Evolutionary conservation across 352 stramenopile species (phyloP).

Genomic region (Pythium oligandrum): DNA sequence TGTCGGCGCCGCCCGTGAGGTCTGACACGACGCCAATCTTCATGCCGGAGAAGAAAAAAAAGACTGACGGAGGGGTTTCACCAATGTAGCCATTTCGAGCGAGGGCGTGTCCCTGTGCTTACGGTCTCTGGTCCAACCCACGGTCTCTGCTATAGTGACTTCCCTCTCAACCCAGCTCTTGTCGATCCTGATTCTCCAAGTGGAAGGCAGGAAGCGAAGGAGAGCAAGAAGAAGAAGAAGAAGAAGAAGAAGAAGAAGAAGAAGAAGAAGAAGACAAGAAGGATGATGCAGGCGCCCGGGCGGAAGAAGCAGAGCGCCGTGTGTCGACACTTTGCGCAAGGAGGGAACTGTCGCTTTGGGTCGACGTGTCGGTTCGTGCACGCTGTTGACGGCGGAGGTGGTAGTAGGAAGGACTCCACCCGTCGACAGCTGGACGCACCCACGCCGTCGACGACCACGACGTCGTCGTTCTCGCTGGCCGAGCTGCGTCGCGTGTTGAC

Average conservation of each 20-base stretch:
- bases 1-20: slow-evolving; percentile 13
- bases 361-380: slow-evolving; percentile 2
- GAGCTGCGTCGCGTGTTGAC: neutral
- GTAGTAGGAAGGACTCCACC: neutral
- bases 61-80: no score
- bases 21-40: slow-evolving; percentile 16
- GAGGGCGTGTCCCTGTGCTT: no score
- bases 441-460: neutral
- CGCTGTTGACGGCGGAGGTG: neutral
- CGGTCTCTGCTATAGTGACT: no score
- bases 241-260: no score
- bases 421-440: neutral
- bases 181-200: no score
- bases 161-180: no score
- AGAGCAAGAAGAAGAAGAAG: no score
- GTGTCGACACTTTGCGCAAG: slow-evolving; percentile 1
- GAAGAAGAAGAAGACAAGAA: no score
- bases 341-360: slow-evolving; percentile 2
- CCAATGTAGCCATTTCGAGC: no score
- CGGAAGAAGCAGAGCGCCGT: neutral
- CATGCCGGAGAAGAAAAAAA: slow-evolving; percentile 1
- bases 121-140: no score
- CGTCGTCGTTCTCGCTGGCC: slow-evolving; percentile 2
- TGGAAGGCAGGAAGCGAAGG: no score
- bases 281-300: no score